Evolutionary conservation across 352 stramenopile genomes (phyloP).

Genomic region (Thraustochytrium striatum): DNA sequence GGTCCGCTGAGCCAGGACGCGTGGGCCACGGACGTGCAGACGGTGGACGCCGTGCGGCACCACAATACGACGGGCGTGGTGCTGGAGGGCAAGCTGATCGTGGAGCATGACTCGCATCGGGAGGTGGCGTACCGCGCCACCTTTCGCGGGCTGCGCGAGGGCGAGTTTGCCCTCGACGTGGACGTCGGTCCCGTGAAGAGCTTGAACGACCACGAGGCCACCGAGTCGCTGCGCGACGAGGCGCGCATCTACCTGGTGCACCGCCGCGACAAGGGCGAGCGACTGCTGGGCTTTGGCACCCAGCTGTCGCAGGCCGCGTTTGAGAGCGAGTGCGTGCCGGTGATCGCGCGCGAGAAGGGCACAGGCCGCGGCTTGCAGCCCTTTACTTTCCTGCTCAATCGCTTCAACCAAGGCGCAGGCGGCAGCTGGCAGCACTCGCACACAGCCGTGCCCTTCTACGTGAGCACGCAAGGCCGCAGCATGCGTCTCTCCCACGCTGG

Average conservation of each 20-base stretch:
- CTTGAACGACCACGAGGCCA: too few relatives aligned
- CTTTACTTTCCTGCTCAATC: constrained; percentile 36
- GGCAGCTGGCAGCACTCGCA: constrained; percentile 31
- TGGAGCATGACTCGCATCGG: too few relatives aligned
- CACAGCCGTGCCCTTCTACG: constrained; percentile 27
- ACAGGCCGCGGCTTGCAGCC: constrained; percentile 29
- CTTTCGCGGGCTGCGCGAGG: not conserved
- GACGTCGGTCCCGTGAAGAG: not conserved
- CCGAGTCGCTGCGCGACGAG: not conserved
- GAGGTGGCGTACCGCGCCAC: not conserved
- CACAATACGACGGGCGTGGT: not conserved
- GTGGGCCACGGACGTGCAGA: too few relatives aligned
- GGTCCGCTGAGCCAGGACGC: too few relatives aligned
- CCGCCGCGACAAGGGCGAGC: not conserved
- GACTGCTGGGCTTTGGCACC: constrained; percentile 6
- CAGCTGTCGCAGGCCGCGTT: constrained; percentile 31
- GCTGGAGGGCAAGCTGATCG: not conserved
- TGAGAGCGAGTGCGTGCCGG: not conserved
- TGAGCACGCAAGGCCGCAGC: constrained; percentile 1
- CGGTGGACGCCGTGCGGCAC: not conserved
- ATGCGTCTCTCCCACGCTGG: not conserved
- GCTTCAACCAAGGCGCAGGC: constrained; percentile 25
- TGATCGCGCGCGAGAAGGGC: constrained; percentile 9
- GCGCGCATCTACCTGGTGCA: constrained; percentile 32
- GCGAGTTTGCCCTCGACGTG: not conserved